Evolutionary conservation across 441 rosid genomes (phyloP).

Genomic region (Dalechampia spathulata): DNA sequence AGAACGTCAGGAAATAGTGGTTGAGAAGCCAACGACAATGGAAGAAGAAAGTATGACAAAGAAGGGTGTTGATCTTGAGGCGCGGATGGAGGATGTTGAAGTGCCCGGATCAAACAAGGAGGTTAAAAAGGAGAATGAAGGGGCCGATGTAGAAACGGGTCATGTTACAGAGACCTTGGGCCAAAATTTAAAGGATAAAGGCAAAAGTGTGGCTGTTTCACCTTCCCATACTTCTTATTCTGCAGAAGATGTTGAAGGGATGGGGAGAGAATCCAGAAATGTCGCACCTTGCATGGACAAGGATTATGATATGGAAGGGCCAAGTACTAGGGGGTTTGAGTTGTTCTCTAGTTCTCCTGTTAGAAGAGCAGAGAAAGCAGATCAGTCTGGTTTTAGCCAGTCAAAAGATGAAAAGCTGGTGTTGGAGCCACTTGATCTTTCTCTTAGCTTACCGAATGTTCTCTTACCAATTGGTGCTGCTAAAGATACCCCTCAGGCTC

Average conservation of each 20-base stretch:
- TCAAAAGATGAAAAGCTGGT: conserved; percentile 54
- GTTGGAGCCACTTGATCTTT: conserved; percentile 83
- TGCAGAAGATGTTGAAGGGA: conserved; percentile 31
- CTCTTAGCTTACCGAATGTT: conserved; percentile 90
- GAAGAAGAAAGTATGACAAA: conserved; percentile 30
- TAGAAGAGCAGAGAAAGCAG: conserved; percentile 42
- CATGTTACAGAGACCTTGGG: conserved; percentile 25
- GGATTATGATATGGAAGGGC: conserved; percentile 66
- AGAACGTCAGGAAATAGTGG: conserved; percentile 18
- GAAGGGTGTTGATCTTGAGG: conserved; percentile 36
- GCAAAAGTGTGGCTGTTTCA: conserved; percentile 52
- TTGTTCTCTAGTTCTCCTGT: conserved; percentile 71
- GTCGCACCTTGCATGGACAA: conserved; percentile 16
- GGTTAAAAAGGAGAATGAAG: conserved; percentile 23
- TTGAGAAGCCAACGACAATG: conserved; percentile 22
- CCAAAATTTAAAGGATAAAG: conserved; percentile 52
- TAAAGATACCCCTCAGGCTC: conserved; percentile 36
- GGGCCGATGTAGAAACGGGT: conserved; percentile 20
- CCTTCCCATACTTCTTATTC: conserved; percentile 25
- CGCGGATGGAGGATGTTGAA: conserved; percentile 35
- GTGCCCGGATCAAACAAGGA: conserved; percentile 26
- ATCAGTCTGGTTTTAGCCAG: conserved; percentile 35
- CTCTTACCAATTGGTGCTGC: conserved; percentile 72
- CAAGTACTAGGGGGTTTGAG: conserved; percentile 80
- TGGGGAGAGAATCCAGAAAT: conserved; percentile 40